Percentiles rank a stretch among this genome's conserved stretches.
These are phyloP conservation scores for Quaeritorhiza haematococci DNA, from an alignment of 371 early-diverging fungal genomes.

Conservation along the genomic window DNA sequence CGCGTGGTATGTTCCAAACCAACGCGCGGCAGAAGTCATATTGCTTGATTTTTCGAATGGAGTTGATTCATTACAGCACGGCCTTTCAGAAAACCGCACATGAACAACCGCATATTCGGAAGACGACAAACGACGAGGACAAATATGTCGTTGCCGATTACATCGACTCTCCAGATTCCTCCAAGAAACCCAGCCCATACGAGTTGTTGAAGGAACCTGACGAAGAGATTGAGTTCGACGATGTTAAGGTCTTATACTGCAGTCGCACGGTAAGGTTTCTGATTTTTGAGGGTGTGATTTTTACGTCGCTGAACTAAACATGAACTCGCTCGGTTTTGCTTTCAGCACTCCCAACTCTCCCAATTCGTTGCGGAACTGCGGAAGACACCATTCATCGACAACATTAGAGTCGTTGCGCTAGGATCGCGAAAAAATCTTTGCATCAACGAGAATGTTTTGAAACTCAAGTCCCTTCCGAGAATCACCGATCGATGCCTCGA, in stretches of 20 bases:
- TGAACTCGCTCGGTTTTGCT: conserved; percentile 68
- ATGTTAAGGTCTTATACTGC: conserved; percentile 47
- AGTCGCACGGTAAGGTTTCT: conserved; percentile 25
- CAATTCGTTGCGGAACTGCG: conserved; percentile 86
- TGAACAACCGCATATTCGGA: neutral
- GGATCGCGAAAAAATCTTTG: conserved; percentile 85
- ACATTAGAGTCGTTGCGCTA: conserved; percentile 60
- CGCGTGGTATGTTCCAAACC: neutral
- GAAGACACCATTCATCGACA: conserved; percentile 67
- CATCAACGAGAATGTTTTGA: conserved; percentile 62
- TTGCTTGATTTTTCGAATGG: conserved; percentile 3
- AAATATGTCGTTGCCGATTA: conserved; percentile 65
- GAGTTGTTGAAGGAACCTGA: neutral
- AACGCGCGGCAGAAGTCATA: neutral
- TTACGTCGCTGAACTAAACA: neutral
- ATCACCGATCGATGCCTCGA: conserved; percentile 80
- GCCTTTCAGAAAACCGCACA: neutral
- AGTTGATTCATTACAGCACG: neutral
- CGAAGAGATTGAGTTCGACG: conserved; percentile 26
- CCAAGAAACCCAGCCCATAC: neutral
- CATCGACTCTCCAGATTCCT: conserved; percentile 49
- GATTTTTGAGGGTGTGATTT: neutral
- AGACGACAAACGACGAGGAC: conserved; percentile 27
- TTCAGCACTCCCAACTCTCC: conserved; percentile 89
- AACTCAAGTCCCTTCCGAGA: conserved; percentile 39